Conservation (phyloP, 2,329 filamentous ascomycete genomes). For the Pestalotiopsis sp. region DNA sequence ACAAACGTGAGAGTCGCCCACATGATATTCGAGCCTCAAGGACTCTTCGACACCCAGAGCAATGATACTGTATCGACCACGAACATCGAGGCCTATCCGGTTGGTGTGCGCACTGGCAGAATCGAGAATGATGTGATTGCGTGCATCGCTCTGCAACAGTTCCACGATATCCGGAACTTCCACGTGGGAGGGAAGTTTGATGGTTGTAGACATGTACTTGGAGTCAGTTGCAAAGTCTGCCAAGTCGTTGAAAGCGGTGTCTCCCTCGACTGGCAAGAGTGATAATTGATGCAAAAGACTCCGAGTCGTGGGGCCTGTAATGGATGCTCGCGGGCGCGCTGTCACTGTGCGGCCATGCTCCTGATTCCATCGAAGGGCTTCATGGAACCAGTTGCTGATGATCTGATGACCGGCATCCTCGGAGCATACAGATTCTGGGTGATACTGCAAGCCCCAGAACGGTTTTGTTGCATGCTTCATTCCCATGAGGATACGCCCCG, state of each 20-base stretch:
- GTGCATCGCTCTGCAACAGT: conserved; percentile 41
- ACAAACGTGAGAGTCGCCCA: conserved; percentile 46
- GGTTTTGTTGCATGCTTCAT: conserved; percentile 70
- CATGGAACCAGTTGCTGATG: conserved; percentile 75
- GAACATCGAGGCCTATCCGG: conserved; percentile 46
- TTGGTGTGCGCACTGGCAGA: conserved; percentile 57
- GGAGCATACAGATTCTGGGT: conserved; percentile 88
- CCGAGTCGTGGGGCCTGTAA: conserved; percentile 29
- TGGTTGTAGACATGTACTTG: conserved; percentile 41
- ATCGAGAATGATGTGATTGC: conserved; percentile 60
- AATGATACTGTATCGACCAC: conserved; percentile 74
- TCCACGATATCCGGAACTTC: conserved; percentile 60
- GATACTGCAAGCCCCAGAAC: conserved; percentile 88
- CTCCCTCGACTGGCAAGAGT: not conserved
- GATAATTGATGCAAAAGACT: conserved; percentile 34
- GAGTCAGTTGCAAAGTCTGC: conserved; percentile 22
- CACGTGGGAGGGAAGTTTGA: conserved; percentile 48
- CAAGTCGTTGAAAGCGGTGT: not conserved
- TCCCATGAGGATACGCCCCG: conserved; percentile 73
- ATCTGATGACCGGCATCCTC: conserved; percentile 66
- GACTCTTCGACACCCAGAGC: conserved; percentile 65
- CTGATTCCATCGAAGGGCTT: conserved; percentile 61
- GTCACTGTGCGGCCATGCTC: conserved; percentile 15
- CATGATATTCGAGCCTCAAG: conserved; percentile 59
- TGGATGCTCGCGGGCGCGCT: not conserved